Base-by-base conservation (phyloP, 805 yeast genomes). In the Candida insectorum region DNA sequence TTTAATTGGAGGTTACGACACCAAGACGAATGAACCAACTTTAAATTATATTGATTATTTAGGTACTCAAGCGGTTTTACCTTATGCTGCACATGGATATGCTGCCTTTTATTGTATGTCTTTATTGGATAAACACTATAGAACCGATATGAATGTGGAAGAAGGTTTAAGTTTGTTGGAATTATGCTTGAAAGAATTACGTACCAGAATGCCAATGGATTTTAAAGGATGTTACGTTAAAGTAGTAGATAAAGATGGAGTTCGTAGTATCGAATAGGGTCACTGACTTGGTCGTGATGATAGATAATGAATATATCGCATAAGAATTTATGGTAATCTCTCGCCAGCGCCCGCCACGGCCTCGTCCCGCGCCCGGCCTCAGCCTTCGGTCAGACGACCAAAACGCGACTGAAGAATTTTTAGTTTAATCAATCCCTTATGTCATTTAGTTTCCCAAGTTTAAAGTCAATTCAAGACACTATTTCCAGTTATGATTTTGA, bases 81-180 rank as follows among this genome's bases (percentile, higher is more conserved):
- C 98, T 11, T 93, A 93, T 55, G 96, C 94, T 12, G 97, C 97
- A 2, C 98, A 93, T 58, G 98, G 98, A 9, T 93, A 93, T 54
- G 95, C 97, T n/a, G 95, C 94, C 2, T 93, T 91, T 62, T 93
- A 93, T 59, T 80, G 95, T 20, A 74, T 87, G 59, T 85, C 97
- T 2, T 66, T 91, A 44, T 71, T 93, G 46, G 98, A 93, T 65
- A 88, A 82, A 48, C 96, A 88, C 62, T 88, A 89, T 63, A 75
- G 81, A 55, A 71, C 79, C 26, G 89, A 80, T 48, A 75, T 89
- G 79, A 65, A 75, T 5, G 59, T 75, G 25, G 86, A 79, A 24
- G 91, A 87, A 40, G 98, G 97, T 2, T 54, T 91, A 39, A 71
- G 79, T 29, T 69, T 93, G 47, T 71, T 89, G 54, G 69, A 77